A percentile compares a stretch with the other conserved stretches of the same genome.
phyloP scores from a whole-genome alignment of 805 yeast species.

The Saccharomycopsis lassenensis region DNA sequence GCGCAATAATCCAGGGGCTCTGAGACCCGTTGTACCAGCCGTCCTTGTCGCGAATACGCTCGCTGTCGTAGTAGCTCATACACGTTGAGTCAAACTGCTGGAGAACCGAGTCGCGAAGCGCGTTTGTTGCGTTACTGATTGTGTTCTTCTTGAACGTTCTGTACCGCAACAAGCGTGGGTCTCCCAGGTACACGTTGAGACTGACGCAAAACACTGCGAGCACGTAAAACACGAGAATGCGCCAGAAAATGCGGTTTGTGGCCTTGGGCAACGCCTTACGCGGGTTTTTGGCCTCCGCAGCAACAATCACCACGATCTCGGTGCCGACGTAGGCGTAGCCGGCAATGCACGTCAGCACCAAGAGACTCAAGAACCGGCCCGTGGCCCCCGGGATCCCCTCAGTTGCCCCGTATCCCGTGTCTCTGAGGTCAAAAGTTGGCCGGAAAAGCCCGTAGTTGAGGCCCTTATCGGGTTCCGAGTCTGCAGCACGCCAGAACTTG shows the following conservation, averaged over 20 bases:
- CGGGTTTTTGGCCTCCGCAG: constrained; percentile 77
- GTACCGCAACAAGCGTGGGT: constrained; percentile 57
- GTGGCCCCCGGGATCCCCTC: constrained; percentile 49
- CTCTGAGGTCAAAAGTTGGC: constrained; percentile 57
- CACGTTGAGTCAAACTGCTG: too few relatives aligned
- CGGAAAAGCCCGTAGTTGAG: constrained; percentile 64
- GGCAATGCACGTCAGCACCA: constrained; percentile 53
- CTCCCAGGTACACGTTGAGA: constrained; percentile 66
- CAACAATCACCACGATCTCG: constrained; percentile 73
- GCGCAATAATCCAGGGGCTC: constrained; percentile 50
- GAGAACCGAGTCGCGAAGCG: too few relatives aligned
- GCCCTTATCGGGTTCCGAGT: constrained; percentile 31
- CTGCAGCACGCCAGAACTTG: constrained; percentile 51
- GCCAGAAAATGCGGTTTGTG: constrained; percentile 62
- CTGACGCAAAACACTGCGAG: constrained; percentile 62
- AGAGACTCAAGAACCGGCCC: constrained; percentile 51
- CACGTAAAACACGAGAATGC: constrained; percentile 55
- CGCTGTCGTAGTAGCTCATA: too few relatives aligned
- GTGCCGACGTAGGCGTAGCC: constrained; percentile 75
- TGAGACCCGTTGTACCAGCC: constrained; percentile 35
- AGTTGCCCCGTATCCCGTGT: constrained; percentile 42
- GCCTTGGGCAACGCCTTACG: constrained; percentile 72
- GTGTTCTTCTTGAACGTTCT: constrained; percentile 17
- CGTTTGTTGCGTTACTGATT: neutral
- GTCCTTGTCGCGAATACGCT: too few relatives aligned